Base-by-base conservation (phyloP, 176 grass and related monocot genomes). In the Rhynchospora pubera region DNA sequence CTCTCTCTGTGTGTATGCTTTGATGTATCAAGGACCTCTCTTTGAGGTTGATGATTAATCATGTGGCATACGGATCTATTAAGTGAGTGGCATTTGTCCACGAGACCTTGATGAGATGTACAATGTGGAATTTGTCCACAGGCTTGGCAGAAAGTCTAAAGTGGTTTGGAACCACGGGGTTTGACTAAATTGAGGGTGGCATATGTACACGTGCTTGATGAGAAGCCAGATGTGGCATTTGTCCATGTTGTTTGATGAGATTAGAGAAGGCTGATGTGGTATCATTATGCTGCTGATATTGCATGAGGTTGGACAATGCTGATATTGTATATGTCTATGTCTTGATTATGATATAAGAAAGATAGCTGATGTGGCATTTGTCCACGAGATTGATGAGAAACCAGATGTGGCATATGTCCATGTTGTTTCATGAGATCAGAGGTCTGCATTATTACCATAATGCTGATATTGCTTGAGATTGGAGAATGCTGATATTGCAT, bases 211-310 rank as follows among this genome's bases (percentile, higher is more conserved):
- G 4, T 13, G 70, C 70, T 74, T 74, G 70, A 53, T 52, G 70
- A 74, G 70, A 52, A 65, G 39, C 6, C 64, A 26, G 48, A 14
- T 24, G 70, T 74, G 70, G 70, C 46, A 74, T 74, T 26, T 74
- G 70, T 74, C 70, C 70, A 52, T 47, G 13, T 19, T 52, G 70
- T 52, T 74, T 74, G 45, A 47, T 24, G 70, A 52, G 70, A 74
- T 74, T 14, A 0, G 46, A 74, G 70, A 68, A 52, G 7, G 46
- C 32, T 28, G 21, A 52, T 74, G 70, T 68, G 46, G 46, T 15
- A 26, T 74, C 5, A 26, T 47, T 47, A 52, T 21, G 52, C 30
- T 67, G 14, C 30, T 6, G 34, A 16, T 39, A 39, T 39, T 39
- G 34, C 34, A 67, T 67, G 64, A 42, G 64, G 34, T 67, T 15